These are phyloP conservation scores for Kwoniella mangroviensis DNA, from an alignment of 768 basidiomycete species.

Conservation along the genomic window DNA sequence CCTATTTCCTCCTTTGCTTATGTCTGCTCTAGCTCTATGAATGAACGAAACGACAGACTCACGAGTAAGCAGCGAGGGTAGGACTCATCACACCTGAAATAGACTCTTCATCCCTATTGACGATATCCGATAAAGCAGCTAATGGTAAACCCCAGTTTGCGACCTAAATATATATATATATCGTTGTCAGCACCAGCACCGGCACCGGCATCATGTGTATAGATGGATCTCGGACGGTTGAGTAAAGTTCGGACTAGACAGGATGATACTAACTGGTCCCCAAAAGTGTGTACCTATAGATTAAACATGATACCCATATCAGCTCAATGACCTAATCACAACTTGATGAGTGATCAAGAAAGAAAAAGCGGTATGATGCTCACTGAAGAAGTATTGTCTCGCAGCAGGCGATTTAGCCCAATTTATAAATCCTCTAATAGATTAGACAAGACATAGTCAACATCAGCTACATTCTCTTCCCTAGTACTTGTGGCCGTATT, in stretches of 20 bases:
- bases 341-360: background rate
- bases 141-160: slow-evolving; percentile 98
- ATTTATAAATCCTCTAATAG: slow-evolving; percentile 67
- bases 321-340: background rate
- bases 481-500: too few relatives aligned
- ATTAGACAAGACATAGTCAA: background rate
- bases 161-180: slow-evolving; percentile 63
- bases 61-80: slow-evolving; percentile 90
- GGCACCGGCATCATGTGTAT: background rate
- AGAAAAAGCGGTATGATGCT: slow-evolving; percentile 50
- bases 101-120: slow-evolving; percentile 85
- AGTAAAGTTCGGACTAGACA: background rate
- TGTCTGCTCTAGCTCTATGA: background rate
- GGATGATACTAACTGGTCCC: slow-evolving; percentile 78
- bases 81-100: slow-evolving; percentile 98
- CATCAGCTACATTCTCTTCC: background rate
- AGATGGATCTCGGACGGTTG: background rate
- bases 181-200: background rate
- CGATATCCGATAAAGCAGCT: slow-evolving; percentile 86
- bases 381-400: slow-evolving; percentile 93
- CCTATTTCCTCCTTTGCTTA: background rate
- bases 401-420: slow-evolving; percentile 93
- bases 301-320: slow-evolving; percentile 31
- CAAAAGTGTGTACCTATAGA: slow-evolving; percentile 90
- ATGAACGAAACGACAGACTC: slow-evolving; percentile 58